Percentiles rank a stretch among this genome's conserved stretches.
Conservation (phyloP, 1,284 basidiomycete species). For the Boletus mariae region DNA sequence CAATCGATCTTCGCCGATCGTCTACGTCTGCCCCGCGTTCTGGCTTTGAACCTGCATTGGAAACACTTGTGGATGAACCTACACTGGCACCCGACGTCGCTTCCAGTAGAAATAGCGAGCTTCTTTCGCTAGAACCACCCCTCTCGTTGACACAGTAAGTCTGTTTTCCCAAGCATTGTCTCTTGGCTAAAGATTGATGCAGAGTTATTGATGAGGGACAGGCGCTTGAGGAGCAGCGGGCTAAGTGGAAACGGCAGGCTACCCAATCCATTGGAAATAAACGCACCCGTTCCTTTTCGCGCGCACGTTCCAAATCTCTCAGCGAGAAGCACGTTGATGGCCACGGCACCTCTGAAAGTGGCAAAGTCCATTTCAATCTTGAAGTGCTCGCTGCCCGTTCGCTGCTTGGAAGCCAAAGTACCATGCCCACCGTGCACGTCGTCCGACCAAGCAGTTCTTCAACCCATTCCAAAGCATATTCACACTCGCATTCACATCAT, state of each 20-base stretch:
- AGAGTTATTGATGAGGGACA: slow-evolving; percentile 67
- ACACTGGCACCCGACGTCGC: slow-evolving; percentile 20
- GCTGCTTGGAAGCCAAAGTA: slow-evolving; percentile 57
- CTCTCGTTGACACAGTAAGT: slow-evolving; percentile 60
- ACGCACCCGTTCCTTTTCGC: slow-evolving; percentile 56
- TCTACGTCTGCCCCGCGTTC: slow-evolving; percentile 7
- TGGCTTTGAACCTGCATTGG: slow-evolving; percentile 22
- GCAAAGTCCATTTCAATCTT: slow-evolving; percentile 35
- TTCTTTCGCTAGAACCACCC: slow-evolving; percentile 54
- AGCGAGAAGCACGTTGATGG: slow-evolving; percentile 35
- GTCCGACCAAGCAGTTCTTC: slow-evolving; percentile 18
- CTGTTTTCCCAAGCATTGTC: neutral
- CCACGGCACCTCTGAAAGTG: slow-evolving; percentile 18
- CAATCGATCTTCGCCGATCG: slow-evolving; percentile 33
- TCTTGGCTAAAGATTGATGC: slow-evolving; percentile 3
- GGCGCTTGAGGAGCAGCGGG: slow-evolving; percentile 56
- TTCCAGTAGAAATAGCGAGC: slow-evolving; percentile 49
- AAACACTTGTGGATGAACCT: slow-evolving; percentile 18
- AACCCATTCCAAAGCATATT: slow-evolving; percentile 27
- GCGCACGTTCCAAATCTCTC: slow-evolving; percentile 59
- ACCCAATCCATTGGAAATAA: slow-evolving; percentile 62
- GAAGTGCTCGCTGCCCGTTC: slow-evolving; percentile 61
- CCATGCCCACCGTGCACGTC: slow-evolving; percentile 46
- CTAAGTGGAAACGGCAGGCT: slow-evolving; percentile 62
- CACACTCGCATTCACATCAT: slow-evolving; percentile 25